Conservation (phyloP, 495 filamentous ascomycete genomes). For the Hyphodiscus hymeniophilus region DNA sequence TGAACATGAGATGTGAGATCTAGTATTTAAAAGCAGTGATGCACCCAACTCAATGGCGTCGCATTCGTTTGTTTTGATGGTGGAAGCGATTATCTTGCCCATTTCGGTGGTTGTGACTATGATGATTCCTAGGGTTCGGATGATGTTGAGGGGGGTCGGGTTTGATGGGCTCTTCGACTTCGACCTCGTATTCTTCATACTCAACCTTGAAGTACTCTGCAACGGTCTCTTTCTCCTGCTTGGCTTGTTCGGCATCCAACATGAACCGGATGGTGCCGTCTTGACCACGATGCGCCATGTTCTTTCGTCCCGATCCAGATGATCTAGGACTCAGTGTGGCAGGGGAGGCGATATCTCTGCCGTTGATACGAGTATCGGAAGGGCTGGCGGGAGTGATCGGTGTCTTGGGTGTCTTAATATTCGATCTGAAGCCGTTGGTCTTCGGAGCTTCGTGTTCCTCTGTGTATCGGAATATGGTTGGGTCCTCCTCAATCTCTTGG, state of each 20-base stretch:
- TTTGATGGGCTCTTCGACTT: constrained; percentile 46
- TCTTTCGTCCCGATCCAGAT: constrained; percentile 32
- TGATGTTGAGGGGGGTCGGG: constrained; percentile 4
- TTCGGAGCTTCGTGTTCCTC: constrained; percentile 16
- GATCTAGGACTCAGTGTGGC: constrained; percentile 38
- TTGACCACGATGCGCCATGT: constrained; percentile 42
- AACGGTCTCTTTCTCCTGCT: constrained; percentile 59
- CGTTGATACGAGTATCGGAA: constrained; percentile 22
- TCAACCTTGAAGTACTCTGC: constrained; percentile 63
- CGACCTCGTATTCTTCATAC: constrained; percentile 68
- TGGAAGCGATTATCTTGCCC: constrained; percentile 11
- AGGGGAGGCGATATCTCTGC: constrained; percentile 16
- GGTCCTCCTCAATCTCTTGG: constrained; percentile 50
- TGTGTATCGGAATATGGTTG: constrained; percentile 45
- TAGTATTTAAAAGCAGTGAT: too few relatives aligned
- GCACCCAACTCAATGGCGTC: too few relatives aligned
- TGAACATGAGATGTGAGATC: too few relatives aligned
- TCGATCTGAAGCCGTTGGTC: constrained; percentile 15
- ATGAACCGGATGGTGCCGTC: constrained; percentile 86
- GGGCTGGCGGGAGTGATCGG: constrained; percentile 27
- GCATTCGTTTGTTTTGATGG: constrained; percentile 8
- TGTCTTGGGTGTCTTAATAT: constrained; percentile 25
- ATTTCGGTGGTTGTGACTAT: constrained; percentile 4
- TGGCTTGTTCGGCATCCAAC: constrained; percentile 71
- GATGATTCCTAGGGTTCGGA: not conserved